Conservation (phyloP, 768 basidiomycete genomes). For the Leucocoprinus birnbaumii region DNA sequence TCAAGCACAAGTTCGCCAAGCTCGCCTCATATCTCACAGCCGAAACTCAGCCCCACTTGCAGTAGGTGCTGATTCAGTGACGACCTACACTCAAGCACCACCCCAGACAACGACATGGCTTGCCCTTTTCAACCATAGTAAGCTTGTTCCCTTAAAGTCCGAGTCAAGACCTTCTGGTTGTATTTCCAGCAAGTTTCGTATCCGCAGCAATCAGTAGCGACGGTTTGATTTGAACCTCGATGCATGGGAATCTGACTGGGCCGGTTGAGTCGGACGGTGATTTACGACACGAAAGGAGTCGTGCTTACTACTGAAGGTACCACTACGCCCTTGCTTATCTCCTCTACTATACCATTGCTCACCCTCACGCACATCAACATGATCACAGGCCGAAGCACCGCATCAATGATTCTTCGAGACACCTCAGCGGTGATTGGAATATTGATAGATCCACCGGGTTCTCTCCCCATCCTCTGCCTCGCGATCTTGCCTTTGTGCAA, state of each 20-base stretch:
- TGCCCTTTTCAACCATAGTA: constrained; percentile 81
- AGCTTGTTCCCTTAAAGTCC: constrained; percentile 81
- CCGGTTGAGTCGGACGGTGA: constrained; percentile 85
- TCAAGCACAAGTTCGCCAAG: too few relatives aligned
- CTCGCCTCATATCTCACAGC: too few relatives aligned
- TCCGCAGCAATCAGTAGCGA: constrained; percentile 87
- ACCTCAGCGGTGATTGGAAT: constrained; percentile 94
- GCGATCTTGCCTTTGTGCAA: constrained; percentile 78
- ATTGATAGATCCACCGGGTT: constrained; percentile 79
- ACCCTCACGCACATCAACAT: constrained; percentile 96
- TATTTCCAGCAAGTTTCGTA: constrained; percentile 86
- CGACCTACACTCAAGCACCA: too few relatives aligned
- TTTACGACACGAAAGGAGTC: constrained; percentile 95
- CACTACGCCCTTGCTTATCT: constrained; percentile 84
- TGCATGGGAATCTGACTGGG: constrained; percentile 96
- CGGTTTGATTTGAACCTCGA: constrained; percentile 73
- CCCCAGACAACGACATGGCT: constrained; percentile 70
- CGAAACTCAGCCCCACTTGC: too few relatives aligned
- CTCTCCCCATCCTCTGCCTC: too few relatives aligned
- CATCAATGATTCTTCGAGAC: constrained; percentile 85
- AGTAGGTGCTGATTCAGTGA: too few relatives aligned
- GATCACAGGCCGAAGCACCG: constrained; percentile 95
- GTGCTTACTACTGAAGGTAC: constrained; percentile 96
- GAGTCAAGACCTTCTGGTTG: constrained; percentile 92
- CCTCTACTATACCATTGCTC: constrained; percentile 95